Base-by-base conservation (phyloP, 371 early-diverging fungal species). In the Rhizomucor pusillus region DNA sequence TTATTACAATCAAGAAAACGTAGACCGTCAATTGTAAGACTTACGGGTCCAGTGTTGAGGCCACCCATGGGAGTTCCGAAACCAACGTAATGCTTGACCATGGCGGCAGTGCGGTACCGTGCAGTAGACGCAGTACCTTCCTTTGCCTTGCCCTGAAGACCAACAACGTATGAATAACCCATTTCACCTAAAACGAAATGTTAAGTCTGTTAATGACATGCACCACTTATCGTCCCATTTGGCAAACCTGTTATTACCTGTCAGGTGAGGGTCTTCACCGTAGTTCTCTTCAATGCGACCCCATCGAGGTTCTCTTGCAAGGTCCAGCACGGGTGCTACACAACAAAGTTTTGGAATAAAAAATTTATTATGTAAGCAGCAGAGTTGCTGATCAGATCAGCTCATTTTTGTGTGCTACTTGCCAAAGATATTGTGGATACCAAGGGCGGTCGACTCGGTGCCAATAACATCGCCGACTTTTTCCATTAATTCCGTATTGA, bases 281-380 rank as follows among this genome's bases (percentile, higher is more conserved):
- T 61, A 61, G 13, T 56, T 56, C 41, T 61, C 62, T 37, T 61
- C 62, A 22, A 61, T 55, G 29, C 62, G 50, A 16, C 62, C 62
- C 46, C 56, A 61, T 5, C 62, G 62, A 14, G 55, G 62, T 41
- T 61, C 62, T 40, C 62, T 35, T 19, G 50, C 49, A 23, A 61
- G 48, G 23, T 61, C 62, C 19, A 61, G 62, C 12, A 61, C 62
- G 52, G 62, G 62, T 5, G 62, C 56, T 54, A 47, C 16, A 22
- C 6, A 22, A 29, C 14, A 40, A 11, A 18, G 9, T n/a, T n/a
- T n/a, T n/a, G n/a, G n/a, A n/a, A n/a, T n/a, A n/a, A n/a, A n/a
- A n/a, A n/a, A n/a, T n/a, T n/a, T n/a, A n/a, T 5, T 29, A 7
- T 29, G 24, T 14, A 36, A 20, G 4, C 18, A 45, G 12, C 23